phyloP scores from a whole-genome alignment of 352 stramenopile genomes.

The Pythium guiyangense region DNA sequence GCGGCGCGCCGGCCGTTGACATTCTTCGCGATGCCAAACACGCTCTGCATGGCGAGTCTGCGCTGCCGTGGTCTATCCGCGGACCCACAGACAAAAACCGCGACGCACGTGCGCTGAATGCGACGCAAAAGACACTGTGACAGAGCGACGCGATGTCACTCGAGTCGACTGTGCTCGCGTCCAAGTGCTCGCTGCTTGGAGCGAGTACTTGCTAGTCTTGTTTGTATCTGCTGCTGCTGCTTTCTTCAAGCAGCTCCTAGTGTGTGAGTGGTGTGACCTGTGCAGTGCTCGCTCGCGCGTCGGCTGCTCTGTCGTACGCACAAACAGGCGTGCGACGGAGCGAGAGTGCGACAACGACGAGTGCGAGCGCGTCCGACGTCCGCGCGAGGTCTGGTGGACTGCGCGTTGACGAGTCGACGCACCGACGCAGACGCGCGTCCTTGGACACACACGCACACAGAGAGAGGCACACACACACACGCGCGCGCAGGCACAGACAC shows the following conservation, averaged over 20 bases:
- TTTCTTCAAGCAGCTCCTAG: background rate
- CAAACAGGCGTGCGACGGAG: background rate
- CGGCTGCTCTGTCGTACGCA: background rate
- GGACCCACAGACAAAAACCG: no score
- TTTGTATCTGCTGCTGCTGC: no score
- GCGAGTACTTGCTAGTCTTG: no score
- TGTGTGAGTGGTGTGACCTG: background rate
- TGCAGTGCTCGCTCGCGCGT: background rate
- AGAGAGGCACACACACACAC: no score
- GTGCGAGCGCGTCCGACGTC: background rate
- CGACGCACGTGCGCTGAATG: no score
- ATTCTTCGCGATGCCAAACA: conserved; percentile 61
- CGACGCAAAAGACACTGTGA: no score
- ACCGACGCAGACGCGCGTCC: background rate
- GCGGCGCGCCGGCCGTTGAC: conserved; percentile 57
- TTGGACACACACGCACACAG: no score
- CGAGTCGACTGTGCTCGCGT: no score
- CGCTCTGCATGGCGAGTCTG: conserved; percentile 35
- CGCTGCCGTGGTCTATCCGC: no score
- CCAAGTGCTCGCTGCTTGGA: no score
- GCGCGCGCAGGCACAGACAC: no score
- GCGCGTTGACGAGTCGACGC: background rate
- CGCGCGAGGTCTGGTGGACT: background rate
- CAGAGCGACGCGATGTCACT: no score
- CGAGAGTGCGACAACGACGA: background rate